Evolutionary conservation across 2,329 filamentous ascomycete genomes (phyloP).

Genomic region (Pseudogymnoascus destructans): DNA sequence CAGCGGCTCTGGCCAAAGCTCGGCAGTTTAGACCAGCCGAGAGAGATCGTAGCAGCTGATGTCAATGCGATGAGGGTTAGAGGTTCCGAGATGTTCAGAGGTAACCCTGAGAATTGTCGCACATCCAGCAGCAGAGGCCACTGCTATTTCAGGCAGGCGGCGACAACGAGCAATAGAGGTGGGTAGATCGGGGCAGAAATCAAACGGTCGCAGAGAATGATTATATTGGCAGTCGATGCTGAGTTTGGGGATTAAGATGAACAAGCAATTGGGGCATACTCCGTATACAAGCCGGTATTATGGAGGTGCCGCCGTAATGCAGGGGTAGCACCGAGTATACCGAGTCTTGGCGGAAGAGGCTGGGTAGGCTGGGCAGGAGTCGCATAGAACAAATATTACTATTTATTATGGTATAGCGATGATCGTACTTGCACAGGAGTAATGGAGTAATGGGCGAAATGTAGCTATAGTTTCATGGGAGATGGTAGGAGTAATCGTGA

Average conservation of each 20-base stretch:
- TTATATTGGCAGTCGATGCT: background rate
- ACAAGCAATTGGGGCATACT: slow-evolving; percentile 1
- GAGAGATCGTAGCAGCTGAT: slow-evolving; percentile 16
- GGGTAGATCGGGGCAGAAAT: background rate
- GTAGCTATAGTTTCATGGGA: background rate
- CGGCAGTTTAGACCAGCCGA: slow-evolving; percentile 3
- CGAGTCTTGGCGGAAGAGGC: background rate
- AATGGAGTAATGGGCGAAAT: background rate
- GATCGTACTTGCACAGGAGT: background rate
- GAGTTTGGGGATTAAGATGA: slow-evolving; percentile 1
- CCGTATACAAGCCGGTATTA: slow-evolving; percentile 8
- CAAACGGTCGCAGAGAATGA: background rate
- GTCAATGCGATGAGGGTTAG: slow-evolving; percentile 16
- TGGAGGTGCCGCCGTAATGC: background rate
- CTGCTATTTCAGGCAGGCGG: slow-evolving; percentile 4
- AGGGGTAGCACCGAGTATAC: background rate
- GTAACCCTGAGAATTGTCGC: slow-evolving; percentile 23
- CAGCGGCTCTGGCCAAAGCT: background rate
- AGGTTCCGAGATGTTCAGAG: slow-evolving; percentile 21
- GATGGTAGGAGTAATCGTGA: background rate
- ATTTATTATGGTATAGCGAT: background rate
- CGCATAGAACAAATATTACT: background rate
- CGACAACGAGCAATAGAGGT: background rate
- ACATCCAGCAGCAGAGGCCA: slow-evolving; percentile 14
- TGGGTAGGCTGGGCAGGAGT: background rate